phyloP scores from a whole-genome alignment of 768 basidiomycete genomes.

The Wakefieldia striispora region DNA sequence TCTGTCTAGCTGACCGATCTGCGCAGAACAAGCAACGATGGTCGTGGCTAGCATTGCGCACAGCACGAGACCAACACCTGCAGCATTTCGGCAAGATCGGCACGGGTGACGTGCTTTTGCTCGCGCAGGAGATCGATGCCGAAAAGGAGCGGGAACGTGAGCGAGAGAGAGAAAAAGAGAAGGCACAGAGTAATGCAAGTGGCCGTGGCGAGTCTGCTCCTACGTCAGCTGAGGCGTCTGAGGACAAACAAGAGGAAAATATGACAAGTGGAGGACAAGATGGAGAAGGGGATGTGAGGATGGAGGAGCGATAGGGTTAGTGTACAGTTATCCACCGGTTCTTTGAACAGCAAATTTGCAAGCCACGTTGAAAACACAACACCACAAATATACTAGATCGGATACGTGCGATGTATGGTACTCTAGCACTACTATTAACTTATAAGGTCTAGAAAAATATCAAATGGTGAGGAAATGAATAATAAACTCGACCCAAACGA shows the following conservation, averaged over 20 bases:
- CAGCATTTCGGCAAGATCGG: conserved; percentile 83
- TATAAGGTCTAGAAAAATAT: too few relatives aligned
- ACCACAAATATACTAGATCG: too few relatives aligned
- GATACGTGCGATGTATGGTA: too few relatives aligned
- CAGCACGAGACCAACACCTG: conserved; percentile 68
- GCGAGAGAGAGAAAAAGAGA: conserved; percentile 33
- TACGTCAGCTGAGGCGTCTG: conserved; percentile 12
- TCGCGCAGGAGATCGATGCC: conserved; percentile 35
- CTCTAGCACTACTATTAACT: too few relatives aligned
- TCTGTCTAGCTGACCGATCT: conserved; percentile 12
- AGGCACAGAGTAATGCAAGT: conserved; percentile 24
- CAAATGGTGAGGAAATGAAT: too few relatives aligned
- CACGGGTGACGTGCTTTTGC: conserved; percentile 64
- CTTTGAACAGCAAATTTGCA: too few relatives aligned
- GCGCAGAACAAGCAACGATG: conserved; percentile 70
- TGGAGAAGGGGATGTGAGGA: conserved; percentile 47
- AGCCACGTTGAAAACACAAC: too few relatives aligned
- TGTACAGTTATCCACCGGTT: too few relatives aligned
- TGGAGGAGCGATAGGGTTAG: conserved; percentile 38
- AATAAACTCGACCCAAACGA: too few relatives aligned
- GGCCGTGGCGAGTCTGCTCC: conserved; percentile 23
- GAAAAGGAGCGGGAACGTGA: conserved; percentile 40
- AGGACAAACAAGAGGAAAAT: conserved; percentile 26
- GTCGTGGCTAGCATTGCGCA: conserved; percentile 80
- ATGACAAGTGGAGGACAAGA: conserved; percentile 26